Evolutionary conservation across 805 yeast species (phyloP), one percentile per base, ranked within the genome.

Genomic region (Starmera caribaea): DNA sequence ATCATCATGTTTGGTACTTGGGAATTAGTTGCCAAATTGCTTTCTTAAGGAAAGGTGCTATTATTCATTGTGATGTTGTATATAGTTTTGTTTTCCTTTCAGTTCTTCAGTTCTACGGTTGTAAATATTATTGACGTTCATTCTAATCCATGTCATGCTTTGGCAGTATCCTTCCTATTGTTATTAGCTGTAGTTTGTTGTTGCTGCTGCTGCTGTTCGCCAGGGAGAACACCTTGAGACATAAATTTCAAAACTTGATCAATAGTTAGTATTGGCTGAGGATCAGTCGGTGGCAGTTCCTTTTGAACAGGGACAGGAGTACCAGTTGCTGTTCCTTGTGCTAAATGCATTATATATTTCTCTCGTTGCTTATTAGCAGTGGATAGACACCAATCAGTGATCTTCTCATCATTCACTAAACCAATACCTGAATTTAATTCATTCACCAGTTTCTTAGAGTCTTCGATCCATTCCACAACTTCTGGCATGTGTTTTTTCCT

Each of bases 1-100:
- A 88, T 92, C 57, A 90, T 92, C 50, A 92, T 92, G 98, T 92
- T 92, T 67, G 98, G 99, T 35, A 89, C 97, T 3, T 92, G 97
- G 97, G 99, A 92, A 57, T 59, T 92, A 29, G 77, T 83, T 40
- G 77, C 81, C 36, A 72, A 71, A 41, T 48, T 75, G n/a, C 59
- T 80, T 24, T 72, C 79, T 13, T 62, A 49, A 42, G n/a, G n/a
- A n/a, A 21, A 21, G 24, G 24, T 21, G 24, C 7, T 21, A 21
- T 21, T 4, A 21, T 21, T 21, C 7, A 21, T 21, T 21, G n/a
- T 21, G 24, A 21, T 21, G 24, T 21, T 21, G 24, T 21, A 21
- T 21, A 21, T 21, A 21, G 24, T 21, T 21, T 21, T 21, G 7
- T 21, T n/a, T n/a, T n/a, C n/a, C n/a, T n/a, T n/a, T n/a, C n/a